Conservation (phyloP, 31 red algal genomes). For the Asparagopsis taxiformis region DNA sequence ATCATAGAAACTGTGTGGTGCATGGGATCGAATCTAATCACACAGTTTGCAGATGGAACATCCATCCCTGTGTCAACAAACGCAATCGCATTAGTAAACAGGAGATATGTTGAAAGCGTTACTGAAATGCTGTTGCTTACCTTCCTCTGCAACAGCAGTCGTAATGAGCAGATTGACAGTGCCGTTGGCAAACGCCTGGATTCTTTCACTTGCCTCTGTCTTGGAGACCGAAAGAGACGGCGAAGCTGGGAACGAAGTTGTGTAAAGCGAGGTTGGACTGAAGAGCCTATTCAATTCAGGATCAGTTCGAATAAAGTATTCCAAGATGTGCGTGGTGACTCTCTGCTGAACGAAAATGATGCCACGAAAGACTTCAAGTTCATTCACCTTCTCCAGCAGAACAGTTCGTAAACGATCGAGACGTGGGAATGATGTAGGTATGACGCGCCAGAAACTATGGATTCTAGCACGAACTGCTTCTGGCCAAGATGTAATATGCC, state of each 20-base stretch:
- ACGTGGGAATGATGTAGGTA: conserved; percentile 13
- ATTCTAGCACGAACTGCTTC: background rate
- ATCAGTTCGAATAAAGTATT: conserved; percentile 42
- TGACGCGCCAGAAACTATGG: conserved; percentile 14
- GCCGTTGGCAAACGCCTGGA: conserved; percentile 16
- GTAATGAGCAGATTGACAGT: conserved; percentile 46
- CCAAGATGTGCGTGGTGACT: conserved; percentile 49
- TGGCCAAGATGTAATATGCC: background rate
- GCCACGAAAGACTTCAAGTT: conserved; percentile 27
- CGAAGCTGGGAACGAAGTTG: conserved; percentile 26
- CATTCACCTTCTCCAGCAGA: conserved; percentile 12
- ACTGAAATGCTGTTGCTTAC: background rate
- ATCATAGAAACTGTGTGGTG: conserved; percentile 32
- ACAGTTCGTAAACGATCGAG: conserved; percentile 15
- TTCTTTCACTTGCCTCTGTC: conserved; percentile 2
- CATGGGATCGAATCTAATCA: conserved; percentile 42
- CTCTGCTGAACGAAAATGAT: conserved; percentile 59
- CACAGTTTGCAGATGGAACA: conserved; percentile 58
- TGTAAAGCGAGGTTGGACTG: conserved; percentile 18
- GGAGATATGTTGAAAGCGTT: background rate
- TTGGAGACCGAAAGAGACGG: conserved; percentile 38
- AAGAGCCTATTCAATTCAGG: conserved; percentile 7
- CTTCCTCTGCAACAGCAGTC: conserved; percentile 53
- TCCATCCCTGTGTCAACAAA: conserved; percentile 27
- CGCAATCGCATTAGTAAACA: background rate